Evolutionary conservation across 2,329 filamentous ascomycete species (phyloP).

Genomic region (Arachnomyces sp.): DNA sequence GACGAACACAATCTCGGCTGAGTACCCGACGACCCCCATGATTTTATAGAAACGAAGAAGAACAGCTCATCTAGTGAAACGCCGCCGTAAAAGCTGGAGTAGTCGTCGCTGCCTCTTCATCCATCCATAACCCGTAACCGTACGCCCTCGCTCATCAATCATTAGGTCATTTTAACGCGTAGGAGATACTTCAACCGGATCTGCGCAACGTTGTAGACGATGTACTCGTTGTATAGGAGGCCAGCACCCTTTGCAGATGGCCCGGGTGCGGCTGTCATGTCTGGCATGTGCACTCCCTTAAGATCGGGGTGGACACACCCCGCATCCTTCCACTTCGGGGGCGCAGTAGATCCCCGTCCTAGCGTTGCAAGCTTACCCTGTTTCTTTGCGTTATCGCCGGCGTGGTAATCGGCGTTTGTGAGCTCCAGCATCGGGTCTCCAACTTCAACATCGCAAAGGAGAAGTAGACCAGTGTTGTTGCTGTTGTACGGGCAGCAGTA

Average conservation of each 20-base stretch:
- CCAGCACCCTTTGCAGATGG: slow-evolving; percentile 1
- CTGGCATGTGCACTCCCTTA: slow-evolving; percentile 57
- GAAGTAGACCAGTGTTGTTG: slow-evolving; percentile 62
- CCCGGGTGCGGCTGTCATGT: slow-evolving; percentile 14
- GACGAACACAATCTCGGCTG: too few relatives aligned
- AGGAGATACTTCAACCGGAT: slow-evolving; percentile 39
- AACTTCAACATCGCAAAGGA: slow-evolving; percentile 78
- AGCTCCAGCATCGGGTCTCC: slow-evolving; percentile 66
- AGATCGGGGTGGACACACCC: slow-evolving; percentile 55
- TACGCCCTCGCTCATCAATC: not conserved
- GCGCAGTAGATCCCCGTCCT: slow-evolving; percentile 58
- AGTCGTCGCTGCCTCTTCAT: slow-evolving; percentile 1
- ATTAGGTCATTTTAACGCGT: slow-evolving; percentile 29
- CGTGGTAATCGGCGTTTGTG: slow-evolving; percentile 48
- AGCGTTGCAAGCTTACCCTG: slow-evolving; percentile 59
- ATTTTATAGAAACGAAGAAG: too few relatives aligned
- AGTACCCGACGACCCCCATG: too few relatives aligned
- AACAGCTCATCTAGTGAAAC: too few relatives aligned
- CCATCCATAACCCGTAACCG: slow-evolving; percentile 5
- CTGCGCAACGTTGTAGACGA: slow-evolving; percentile 42
- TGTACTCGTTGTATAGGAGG: slow-evolving; percentile 38
- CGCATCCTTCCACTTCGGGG: slow-evolving; percentile 68
- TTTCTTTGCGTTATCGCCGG: slow-evolving; percentile 54
- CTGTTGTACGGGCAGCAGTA: slow-evolving; percentile 61
- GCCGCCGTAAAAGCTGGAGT: too few relatives aligned